phyloP scores from a whole-genome alignment of 2,329 filamentous ascomycete genomes.

The Paecilomyces sp. region DNA sequence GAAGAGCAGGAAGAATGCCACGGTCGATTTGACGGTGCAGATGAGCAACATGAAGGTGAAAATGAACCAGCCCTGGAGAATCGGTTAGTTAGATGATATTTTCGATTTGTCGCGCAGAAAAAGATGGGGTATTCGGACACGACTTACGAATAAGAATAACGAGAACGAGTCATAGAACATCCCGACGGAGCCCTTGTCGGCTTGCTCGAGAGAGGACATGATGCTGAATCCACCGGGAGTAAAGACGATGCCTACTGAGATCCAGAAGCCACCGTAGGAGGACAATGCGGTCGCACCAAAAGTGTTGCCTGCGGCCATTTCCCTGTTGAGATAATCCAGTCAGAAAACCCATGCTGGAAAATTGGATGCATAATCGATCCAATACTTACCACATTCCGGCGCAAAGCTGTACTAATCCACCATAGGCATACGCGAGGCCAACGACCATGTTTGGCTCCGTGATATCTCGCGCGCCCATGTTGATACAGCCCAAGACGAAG shows the following conservation, averaged over 20 bases:
- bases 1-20: constrained; percentile 70
- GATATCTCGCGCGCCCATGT: constrained; percentile 56
- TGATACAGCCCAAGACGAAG: constrained; percentile 67
- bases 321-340: constrained; percentile 44
- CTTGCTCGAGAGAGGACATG: constrained; percentile 35
- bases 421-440: constrained; percentile 62
- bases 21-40: constrained; percentile 64
- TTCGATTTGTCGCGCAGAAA: background rate
- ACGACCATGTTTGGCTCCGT: constrained; percentile 56
- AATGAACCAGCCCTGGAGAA: constrained; percentile 61
- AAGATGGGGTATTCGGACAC: background rate
- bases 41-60: constrained; percentile 66
- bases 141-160: constrained; percentile 56
- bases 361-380: background rate
- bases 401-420: constrained; percentile 65
- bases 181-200: constrained; percentile 25
- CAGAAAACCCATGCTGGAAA: background rate
- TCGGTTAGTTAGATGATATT: background rate
- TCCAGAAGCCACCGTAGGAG: constrained; percentile 75
- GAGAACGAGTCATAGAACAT: constrained; percentile 53
- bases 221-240: constrained; percentile 59
- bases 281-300: constrained; percentile 70
- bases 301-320: constrained; percentile 72
- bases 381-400: constrained; percentile 68
- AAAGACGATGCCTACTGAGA: constrained; percentile 62